phyloP scores from a whole-genome alignment of 2,329 filamentous ascomycete genomes.

The Alternaria solani region DNA sequence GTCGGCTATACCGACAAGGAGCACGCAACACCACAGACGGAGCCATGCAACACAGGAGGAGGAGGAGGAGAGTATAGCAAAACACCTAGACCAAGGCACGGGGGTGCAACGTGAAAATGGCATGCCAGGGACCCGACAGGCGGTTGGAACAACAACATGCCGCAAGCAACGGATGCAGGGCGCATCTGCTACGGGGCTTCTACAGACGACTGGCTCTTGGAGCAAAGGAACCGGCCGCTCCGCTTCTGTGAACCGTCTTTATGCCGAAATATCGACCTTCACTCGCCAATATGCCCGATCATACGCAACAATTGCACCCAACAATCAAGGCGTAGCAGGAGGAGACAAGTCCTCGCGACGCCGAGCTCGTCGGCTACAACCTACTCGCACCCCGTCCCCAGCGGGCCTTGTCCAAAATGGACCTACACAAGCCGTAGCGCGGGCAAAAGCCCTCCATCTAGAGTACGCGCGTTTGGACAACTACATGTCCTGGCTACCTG shows the following conservation, averaged over 20 bases:
- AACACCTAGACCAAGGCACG: neutral
- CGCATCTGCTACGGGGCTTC: conserved; percentile 5
- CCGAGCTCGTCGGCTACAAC: neutral
- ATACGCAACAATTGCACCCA: conserved; percentile 14
- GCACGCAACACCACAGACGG: conserved; percentile 19
- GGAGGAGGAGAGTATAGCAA: conserved; percentile 19
- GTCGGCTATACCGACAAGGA: conserved; percentile 23
- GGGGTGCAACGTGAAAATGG: neutral
- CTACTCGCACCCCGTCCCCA: neutral
- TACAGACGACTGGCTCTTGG: conserved; percentile 3
- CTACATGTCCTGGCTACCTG: conserved; percentile 17
- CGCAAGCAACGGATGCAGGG: neutral
- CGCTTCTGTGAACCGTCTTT: conserved; percentile 22
- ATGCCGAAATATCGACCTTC: conserved; percentile 37
- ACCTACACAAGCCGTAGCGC: conserved; percentile 8
- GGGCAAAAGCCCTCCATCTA: conserved; percentile 11
- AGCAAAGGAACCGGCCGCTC: neutral
- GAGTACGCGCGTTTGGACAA: conserved; percentile 18
- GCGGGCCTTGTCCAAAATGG: conserved; percentile 4
- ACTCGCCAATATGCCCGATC: conserved; percentile 20
- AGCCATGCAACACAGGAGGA: conserved; percentile 23
- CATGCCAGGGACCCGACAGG: neutral
- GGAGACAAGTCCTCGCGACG: neutral
- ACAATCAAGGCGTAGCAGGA: neutral
- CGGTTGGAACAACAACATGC: neutral